phyloP scores from a whole-genome alignment of 2,329 filamentous ascomycete genomes.

The Fusarium sp. region DNA sequence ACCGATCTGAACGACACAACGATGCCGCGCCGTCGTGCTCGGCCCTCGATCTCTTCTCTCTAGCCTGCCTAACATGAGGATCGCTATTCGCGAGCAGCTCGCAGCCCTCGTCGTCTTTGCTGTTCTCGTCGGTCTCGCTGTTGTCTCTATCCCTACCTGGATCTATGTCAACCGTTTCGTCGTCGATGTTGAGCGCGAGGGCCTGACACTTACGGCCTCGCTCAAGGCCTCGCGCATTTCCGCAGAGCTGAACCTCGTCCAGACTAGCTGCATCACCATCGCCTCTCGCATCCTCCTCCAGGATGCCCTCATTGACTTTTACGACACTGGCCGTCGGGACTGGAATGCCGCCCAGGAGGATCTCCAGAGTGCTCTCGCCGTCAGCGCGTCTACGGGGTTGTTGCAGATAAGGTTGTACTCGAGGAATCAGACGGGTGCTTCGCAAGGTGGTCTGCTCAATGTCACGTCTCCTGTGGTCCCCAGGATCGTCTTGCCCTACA shows the following conservation, averaged over 20 bases:
- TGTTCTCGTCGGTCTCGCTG: constrained; percentile 78
- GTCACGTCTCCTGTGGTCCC: constrained; percentile 65
- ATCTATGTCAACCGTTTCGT: constrained; percentile 69
- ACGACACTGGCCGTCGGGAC: constrained; percentile 61
- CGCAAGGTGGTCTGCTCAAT: constrained; percentile 69
- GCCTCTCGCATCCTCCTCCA: constrained; percentile 74
- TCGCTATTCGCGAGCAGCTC: constrained; percentile 90
- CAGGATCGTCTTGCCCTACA: constrained; percentile 72
- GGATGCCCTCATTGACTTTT: constrained; percentile 63
- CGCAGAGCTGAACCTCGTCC: constrained; percentile 81
- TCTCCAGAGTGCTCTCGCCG: constrained; percentile 75
- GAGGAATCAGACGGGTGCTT: constrained; percentile 69
- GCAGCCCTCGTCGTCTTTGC: constrained; percentile 81
- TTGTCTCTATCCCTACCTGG: constrained; percentile 83
- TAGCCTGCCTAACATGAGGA: constrained; percentile 71
- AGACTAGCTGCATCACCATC: constrained; percentile 79
- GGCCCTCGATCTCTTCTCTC: constrained; percentile 29
- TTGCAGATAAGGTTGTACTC: constrained; percentile 82
- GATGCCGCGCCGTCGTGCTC: constrained; percentile 44
- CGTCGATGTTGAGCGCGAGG: constrained; percentile 64
- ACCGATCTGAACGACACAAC: constrained; percentile 32
- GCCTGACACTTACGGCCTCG: constrained; percentile 82
- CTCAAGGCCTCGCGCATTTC: constrained; percentile 87
- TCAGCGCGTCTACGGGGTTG: constrained; percentile 67
- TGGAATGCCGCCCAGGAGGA: constrained; percentile 74